phyloP scores from a whole-genome alignment of 2,329 filamentous ascomycete genomes.

The Colletotrichum eremochloae region DNA sequence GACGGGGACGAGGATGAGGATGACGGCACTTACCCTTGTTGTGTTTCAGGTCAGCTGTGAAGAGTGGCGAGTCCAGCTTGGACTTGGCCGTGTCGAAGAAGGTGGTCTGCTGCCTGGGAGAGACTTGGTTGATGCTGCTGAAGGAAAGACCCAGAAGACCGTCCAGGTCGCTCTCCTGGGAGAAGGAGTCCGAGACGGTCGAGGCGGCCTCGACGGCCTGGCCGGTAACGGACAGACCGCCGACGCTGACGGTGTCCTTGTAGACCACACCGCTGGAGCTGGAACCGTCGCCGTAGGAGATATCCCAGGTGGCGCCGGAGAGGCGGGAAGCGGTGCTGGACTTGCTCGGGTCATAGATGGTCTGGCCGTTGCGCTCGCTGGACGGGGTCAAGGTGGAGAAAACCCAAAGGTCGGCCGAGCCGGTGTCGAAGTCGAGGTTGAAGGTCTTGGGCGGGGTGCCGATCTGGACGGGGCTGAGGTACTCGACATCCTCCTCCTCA shows the following conservation, averaged over 20 bases:
- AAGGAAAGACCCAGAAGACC: constrained; percentile 79
- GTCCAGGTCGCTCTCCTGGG: constrained; percentile 54
- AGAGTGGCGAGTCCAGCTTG: constrained; percentile 35
- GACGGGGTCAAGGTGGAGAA: constrained; percentile 49
- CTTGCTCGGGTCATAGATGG: constrained; percentile 48
- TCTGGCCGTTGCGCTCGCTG: constrained; percentile 46
- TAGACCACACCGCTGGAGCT: constrained; percentile 50
- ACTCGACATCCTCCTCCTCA: constrained; percentile 52
- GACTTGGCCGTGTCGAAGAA: constrained; percentile 45
- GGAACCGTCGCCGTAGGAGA: constrained; percentile 52
- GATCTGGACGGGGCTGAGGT: constrained; percentile 56
- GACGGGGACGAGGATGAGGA: too few species aligned
- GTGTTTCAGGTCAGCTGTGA: constrained; percentile 43
- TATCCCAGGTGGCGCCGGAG: constrained; percentile 48
- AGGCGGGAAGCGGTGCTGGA: constrained; percentile 48
- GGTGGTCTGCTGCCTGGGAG: constrained; percentile 51
- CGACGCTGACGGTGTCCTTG: constrained; percentile 49
- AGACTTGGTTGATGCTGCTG: constrained; percentile 54
- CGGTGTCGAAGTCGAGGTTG: constrained; percentile 61
- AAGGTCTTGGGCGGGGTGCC: constrained; percentile 59
- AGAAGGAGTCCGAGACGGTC: constrained; percentile 47
- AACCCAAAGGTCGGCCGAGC: constrained; percentile 58
- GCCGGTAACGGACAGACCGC: constrained; percentile 46
- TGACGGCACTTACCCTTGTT: constrained; percentile 16
- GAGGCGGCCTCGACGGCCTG: constrained; percentile 51